Percentiles rank a stretch among this genome's conserved stretches.
These are phyloP conservation scores for Hypoxylon sp. DNA, from an alignment of 2,329 filamentous ascomycete genomes.

Conservation along the genomic window DNA sequence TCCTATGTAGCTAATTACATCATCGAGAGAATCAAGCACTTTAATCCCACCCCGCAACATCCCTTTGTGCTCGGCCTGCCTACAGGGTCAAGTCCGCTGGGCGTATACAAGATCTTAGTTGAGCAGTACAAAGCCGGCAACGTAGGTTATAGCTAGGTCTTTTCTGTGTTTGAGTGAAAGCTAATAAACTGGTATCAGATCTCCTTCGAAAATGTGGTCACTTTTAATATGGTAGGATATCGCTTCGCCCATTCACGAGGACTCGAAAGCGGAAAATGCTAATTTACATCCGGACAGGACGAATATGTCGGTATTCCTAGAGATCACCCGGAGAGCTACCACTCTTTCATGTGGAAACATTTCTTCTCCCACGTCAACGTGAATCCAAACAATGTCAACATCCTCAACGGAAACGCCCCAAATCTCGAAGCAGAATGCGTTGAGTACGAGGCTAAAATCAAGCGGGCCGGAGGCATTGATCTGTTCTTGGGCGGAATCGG, in stretches of 20 bases:
- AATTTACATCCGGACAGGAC: conserved; percentile 66
- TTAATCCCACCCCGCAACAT: conserved; percentile 77
- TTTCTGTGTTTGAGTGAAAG: not conserved
- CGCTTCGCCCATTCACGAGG: not conserved
- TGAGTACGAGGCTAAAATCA: conserved; percentile 84
- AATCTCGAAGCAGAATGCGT: conserved; percentile 84
- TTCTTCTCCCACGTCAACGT: conserved; percentile 91
- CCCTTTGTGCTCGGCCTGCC: conserved; percentile 88
- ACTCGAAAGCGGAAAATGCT: conserved; percentile 11
- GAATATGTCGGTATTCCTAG: conserved; percentile 88
- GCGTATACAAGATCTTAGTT: conserved; percentile 83
- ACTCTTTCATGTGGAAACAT: conserved; percentile 94
- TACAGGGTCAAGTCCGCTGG: conserved; percentile 84
- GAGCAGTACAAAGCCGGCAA: conserved; percentile 76
- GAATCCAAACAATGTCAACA: conserved; percentile 85
- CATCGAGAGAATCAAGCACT: conserved; percentile 84
- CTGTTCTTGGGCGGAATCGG: conserved; percentile 89
- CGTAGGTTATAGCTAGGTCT: conserved; percentile 54
- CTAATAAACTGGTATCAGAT: conserved; percentile 67
- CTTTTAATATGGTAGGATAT: conserved; percentile 85
- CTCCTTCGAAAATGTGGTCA: conserved; percentile 89
- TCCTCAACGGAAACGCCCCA: conserved; percentile 83
- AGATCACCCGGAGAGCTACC: conserved; percentile 88
- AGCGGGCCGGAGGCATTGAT: conserved; percentile 82
- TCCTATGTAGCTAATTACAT: conserved; percentile 86